A percentile compares a stretch with the other conserved stretches of the same genome.
Conservation (phyloP, 2,329 filamentous ascomycete genomes). For the Phyllosticta ampelicida region DNA sequence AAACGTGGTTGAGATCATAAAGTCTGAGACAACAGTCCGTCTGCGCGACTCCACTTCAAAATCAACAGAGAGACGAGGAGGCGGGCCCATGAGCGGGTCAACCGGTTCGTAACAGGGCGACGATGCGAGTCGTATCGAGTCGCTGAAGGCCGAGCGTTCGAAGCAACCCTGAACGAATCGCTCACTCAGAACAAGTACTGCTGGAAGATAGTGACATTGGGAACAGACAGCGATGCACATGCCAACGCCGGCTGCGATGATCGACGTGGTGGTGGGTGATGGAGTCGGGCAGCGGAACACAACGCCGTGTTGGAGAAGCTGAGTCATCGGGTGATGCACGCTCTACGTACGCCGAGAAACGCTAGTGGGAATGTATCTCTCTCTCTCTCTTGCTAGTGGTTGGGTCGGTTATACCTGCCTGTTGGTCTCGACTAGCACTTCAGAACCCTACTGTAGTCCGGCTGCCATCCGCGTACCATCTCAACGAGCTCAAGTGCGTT, state of each 20-base stretch:
- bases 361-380: too few species aligned
- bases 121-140: background rate
- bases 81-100: background rate
- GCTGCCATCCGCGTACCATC: too few species aligned
- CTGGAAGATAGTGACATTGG: background rate
- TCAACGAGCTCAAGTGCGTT: too few species aligned
- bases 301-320: too few species aligned
- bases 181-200: background rate
- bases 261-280: background rate
- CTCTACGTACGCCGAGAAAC: too few species aligned
- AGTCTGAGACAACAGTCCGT: background rate
- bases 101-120: background rate
- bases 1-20: too few species aligned
- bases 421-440: too few species aligned
- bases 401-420: too few species aligned
- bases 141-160: background rate
- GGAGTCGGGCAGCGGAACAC: background rate
- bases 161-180: background rate
- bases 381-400: too few species aligned
- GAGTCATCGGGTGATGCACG: too few species aligned
- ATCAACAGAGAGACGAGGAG: background rate
- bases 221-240: background rate
- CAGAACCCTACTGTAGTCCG: too few species aligned
- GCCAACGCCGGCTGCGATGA: background rate
- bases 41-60: background rate